phyloP scores from a whole-genome alignment of 2,329 filamentous ascomycete species.

The Calonectria leucothoes region DNA sequence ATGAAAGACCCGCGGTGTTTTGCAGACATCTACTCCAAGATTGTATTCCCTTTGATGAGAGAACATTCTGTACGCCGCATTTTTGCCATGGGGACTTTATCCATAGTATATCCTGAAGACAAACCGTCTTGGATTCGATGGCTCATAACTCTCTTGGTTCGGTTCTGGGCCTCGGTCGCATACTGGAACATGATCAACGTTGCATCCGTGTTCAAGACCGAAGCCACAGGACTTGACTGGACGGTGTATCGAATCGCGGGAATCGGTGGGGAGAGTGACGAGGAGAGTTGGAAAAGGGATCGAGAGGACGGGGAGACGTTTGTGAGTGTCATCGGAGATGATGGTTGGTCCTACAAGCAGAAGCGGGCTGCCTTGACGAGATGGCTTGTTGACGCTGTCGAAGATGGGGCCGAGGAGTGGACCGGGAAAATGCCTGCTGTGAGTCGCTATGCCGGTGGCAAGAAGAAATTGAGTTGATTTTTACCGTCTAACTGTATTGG shows the following conservation, averaged over 20 bases:
- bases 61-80: neutral
- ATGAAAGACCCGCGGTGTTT: neutral
- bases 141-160: neutral
- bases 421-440: constrained; percentile 11
- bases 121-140: neutral
- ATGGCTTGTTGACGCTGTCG: constrained; percentile 15
- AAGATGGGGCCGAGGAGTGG: constrained; percentile 5
- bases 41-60: neutral
- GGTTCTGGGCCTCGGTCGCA: neutral
- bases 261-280: neutral
- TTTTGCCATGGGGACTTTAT: constrained; percentile 6
- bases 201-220: neutral
- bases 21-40: neutral
- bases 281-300: constrained; percentile 2
- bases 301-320: neutral
- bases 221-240: constrained; percentile 9
- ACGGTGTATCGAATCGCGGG: neutral
- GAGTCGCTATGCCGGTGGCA: neutral
- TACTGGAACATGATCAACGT: constrained; percentile 7
- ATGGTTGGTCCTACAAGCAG: constrained; percentile 2
- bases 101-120: constrained; percentile 1
- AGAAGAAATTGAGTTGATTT: neutral
- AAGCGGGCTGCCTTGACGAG: constrained; percentile 3
- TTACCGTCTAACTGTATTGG: neutral
- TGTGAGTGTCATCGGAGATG: constrained; percentile 1